A percentile compares a stretch with the other conserved stretches of the same genome.
Conservation (phyloP, 495 filamentous ascomycete species). For the Xylaria bambusicola region DNA sequence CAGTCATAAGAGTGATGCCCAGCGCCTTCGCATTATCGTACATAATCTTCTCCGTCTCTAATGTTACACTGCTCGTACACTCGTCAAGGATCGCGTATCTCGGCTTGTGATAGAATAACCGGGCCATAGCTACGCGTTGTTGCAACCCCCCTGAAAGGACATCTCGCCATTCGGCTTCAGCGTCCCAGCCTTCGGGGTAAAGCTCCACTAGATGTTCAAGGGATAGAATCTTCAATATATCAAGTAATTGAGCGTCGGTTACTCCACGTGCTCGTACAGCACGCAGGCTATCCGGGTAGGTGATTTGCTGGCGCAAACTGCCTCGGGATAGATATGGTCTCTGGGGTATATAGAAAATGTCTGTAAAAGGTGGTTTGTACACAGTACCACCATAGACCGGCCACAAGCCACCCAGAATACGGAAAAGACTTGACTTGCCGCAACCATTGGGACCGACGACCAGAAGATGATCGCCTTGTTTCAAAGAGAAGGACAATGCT, state of each 20-base stretch:
- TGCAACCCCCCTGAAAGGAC: conserved; percentile 87
- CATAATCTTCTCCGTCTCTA: conserved; percentile 93
- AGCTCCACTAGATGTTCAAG: conserved; percentile 83
- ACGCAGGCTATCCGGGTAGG: conserved; percentile 86
- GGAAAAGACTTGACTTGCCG: conserved; percentile 92
- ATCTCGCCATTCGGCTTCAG: conserved; percentile 94
- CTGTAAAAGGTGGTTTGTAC: conserved; percentile 79
- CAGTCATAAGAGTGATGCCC: conserved; percentile 94
- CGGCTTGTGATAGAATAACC: conserved; percentile 92
- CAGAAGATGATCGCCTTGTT: conserved; percentile 83
- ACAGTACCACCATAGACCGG: conserved; percentile 97
- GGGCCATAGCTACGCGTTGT: conserved; percentile 96
- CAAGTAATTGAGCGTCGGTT: conserved; percentile 76
- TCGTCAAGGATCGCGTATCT: conserved; percentile 95
- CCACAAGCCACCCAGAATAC: conserved; percentile 95
- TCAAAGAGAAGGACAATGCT: conserved; percentile 81
- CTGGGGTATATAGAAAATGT: conserved; percentile 98
- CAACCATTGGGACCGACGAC: conserved; percentile 97
- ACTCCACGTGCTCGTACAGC: conserved; percentile 84
- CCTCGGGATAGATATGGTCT: conserved; percentile 90
- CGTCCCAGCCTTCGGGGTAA: conserved; percentile 81
- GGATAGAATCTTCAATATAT: conserved; percentile 74
- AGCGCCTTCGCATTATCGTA: conserved; percentile 92
- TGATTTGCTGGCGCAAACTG: conserved; percentile 89
- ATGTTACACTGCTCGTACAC: conserved; percentile 89